A percentile compares a stretch with the other conserved stretches of the same genome.
Evolutionary conservation across 148 eudicot species (phyloP).

Genomic region (Agrostemma githago): DNA sequence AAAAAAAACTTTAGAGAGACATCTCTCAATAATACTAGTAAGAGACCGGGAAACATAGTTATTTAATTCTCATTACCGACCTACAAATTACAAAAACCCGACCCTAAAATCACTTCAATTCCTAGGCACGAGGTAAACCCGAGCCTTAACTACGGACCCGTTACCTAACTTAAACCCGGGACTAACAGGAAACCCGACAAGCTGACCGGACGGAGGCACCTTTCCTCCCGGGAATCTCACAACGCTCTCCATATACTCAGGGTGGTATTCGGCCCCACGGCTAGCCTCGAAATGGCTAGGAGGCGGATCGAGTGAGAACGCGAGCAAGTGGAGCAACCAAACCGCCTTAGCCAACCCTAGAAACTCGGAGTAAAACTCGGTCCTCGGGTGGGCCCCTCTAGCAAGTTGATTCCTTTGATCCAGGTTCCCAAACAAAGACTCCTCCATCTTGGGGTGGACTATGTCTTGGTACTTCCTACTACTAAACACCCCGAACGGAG

Average conservation of each 20-base stretch:
- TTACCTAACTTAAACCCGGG: slow-evolving; percentile 87
- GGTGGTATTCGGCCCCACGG: slow-evolving; percentile 70
- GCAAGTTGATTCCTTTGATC: slow-evolving; percentile 75
- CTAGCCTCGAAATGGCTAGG: slow-evolving; percentile 95
- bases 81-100: neutral
- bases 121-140: slow-evolving; percentile 77
- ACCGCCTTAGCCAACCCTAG: slow-evolving; percentile 74
- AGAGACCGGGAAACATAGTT: no score
- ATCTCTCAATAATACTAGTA: no score
- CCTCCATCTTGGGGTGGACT: slow-evolving; percentile 94
- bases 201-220: slow-evolving; percentile 43
- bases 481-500: slow-evolving; percentile 78
- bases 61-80: neutral
- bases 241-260: slow-evolving; percentile 86
- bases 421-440: slow-evolving; percentile 76
- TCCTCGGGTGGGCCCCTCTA: slow-evolving; percentile 75
- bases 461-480: slow-evolving; percentile 77
- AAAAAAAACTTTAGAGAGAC: no score
- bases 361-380: slow-evolving; percentile 72
- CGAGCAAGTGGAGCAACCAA: slow-evolving; percentile 91
- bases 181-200: slow-evolving; percentile 77
- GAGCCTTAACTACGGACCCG: slow-evolving; percentile 69
- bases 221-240: slow-evolving; percentile 48
- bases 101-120: slow-evolving; percentile 17
- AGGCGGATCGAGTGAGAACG: slow-evolving; percentile 79